phyloP scores from a whole-genome alignment of 495 filamentous ascomycete genomes.

The Penicillium goetzii region DNA sequence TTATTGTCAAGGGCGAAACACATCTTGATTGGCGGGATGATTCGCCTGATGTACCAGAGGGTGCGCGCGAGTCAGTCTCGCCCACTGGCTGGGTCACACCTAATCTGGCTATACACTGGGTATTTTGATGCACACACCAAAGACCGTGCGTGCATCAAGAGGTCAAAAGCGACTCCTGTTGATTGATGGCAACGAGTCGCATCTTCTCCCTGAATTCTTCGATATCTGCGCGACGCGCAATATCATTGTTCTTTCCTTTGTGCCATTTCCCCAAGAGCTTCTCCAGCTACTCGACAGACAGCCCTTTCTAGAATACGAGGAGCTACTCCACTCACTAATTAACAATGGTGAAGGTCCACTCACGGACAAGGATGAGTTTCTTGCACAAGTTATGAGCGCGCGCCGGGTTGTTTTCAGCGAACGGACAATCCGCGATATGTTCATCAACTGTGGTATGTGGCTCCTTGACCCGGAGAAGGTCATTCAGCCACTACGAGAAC shows the following conservation, averaged over 20 bases:
- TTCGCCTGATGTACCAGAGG: background rate
- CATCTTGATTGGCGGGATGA: background rate
- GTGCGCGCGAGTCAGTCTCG: background rate
- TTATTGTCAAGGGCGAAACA: background rate
- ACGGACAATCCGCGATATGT: background rate
- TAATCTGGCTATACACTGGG: background rate
- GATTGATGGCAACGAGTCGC: background rate
- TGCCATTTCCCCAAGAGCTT: background rate
- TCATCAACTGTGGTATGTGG: background rate
- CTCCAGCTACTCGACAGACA: background rate
- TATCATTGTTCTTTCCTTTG: background rate
- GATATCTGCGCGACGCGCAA: background rate
- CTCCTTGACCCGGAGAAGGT: background rate
- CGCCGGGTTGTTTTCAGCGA: background rate
- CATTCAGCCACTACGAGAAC: background rate
- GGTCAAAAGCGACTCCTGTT: background rate
- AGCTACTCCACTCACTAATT: background rate
- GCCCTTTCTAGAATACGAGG: background rate
- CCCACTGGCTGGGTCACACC: background rate
- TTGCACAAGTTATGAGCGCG: background rate
- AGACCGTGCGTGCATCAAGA: background rate
- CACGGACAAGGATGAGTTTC: background rate
- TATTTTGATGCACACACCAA: background rate
- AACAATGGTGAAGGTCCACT: background rate
- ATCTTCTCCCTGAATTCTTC: background rate